Percentiles rank a stretch among this genome's conserved stretches.
These are phyloP conservation scores for Durio zibethinus DNA, from an alignment of 345 rosid genomes.

Conservation along the genomic window DNA sequence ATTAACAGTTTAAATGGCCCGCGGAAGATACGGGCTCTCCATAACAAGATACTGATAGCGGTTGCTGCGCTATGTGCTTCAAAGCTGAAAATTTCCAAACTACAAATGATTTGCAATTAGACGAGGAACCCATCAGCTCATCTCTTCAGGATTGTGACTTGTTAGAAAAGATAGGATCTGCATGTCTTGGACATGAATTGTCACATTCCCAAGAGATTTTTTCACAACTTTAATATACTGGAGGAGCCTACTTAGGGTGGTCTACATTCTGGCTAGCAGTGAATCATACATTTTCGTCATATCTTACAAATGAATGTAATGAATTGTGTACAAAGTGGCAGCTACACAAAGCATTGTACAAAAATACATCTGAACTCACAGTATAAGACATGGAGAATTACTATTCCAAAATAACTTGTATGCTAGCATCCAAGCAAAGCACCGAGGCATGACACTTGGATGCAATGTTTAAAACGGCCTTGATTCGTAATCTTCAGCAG, in stretches of 20 bases:
- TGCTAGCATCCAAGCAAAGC: not conserved
- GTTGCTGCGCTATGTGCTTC: not conserved
- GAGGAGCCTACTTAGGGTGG: not conserved
- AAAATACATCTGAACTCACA: not conserved
- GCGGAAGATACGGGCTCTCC: not conserved
- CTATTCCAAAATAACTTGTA: conserved; percentile 4
- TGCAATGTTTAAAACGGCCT: not conserved
- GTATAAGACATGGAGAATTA: not conserved
- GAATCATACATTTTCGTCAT: conserved; percentile 2
- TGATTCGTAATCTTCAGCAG: not conserved
- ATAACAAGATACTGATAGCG: not conserved
- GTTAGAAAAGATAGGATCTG: not conserved
- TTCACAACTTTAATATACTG: not conserved
- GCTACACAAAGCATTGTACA: conserved; percentile 17
- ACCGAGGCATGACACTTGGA: not conserved
- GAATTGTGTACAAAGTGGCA: conserved; percentile 10
- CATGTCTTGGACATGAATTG: not conserved
- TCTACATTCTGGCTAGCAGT: not conserved
- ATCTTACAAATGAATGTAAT: conserved; percentile 16
- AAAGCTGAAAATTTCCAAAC: not conserved
- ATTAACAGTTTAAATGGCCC: not conserved
- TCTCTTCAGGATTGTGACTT: not conserved
- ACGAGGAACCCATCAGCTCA: not conserved
- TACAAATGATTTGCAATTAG: not conserved
- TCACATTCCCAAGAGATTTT: not conserved